phyloP scores from a whole-genome alignment of 2,329 filamentous ascomycete genomes.

The Myriosclerotinia scirpicola region DNA sequence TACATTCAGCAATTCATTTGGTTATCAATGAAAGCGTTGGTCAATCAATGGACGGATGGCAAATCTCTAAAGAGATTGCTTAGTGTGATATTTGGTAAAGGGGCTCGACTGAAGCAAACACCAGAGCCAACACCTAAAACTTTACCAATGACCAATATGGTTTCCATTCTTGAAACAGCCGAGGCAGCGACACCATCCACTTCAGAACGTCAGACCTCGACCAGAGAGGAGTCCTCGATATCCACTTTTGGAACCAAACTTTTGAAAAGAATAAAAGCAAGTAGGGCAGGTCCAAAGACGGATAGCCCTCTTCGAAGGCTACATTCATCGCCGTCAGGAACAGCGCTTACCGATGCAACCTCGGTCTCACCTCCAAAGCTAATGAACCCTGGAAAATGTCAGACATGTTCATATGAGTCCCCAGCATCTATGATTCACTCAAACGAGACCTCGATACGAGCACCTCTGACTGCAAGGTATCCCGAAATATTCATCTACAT shows the following conservation, averaged over 20 bases:
- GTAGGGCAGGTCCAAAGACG: neutral
- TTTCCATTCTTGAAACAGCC: neutral
- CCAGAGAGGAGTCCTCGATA: neutral
- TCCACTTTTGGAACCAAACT: neutral
- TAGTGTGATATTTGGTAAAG: neutral
- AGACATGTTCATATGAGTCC: constrained; percentile 2
- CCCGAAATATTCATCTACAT: constrained; percentile 22
- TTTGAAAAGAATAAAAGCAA: neutral
- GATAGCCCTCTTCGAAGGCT: neutral
- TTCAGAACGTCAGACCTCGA: neutral
- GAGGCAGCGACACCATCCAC: neutral
- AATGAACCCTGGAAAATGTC: neutral
- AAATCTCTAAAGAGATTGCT: constrained; percentile 11
- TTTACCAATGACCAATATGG: neutral
- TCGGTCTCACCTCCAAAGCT: neutral
- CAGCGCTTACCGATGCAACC: neutral
- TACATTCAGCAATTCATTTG: neutral
- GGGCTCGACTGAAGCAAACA: neutral
- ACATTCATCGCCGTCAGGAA: neutral
- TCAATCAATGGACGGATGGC: neutral
- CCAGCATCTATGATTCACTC: neutral
- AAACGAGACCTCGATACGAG: neutral
- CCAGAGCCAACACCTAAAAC: neutral
- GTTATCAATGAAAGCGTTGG: constrained; percentile 3
- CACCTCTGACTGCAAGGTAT: neutral